Evolutionary conservation across 345 rosid species (phyloP).

Genomic region (Euclidium syriacum): DNA sequence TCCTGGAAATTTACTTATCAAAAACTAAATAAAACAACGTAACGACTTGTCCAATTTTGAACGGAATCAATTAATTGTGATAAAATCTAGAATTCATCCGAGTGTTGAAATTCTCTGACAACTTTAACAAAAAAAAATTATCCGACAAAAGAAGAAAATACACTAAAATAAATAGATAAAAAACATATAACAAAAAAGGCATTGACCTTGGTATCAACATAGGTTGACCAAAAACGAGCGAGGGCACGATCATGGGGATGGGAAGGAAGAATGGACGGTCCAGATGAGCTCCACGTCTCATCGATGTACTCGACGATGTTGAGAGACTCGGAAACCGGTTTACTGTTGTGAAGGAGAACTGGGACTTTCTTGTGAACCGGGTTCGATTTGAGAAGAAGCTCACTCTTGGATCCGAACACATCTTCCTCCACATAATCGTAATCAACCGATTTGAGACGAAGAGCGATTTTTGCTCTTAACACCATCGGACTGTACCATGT

Average conservation of each 20-base stretch:
- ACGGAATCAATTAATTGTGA: too few species aligned
- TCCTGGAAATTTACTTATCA: too few species aligned
- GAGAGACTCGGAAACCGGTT: conserved; percentile 25
- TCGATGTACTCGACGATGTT: conserved; percentile 41
- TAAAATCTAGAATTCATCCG: too few species aligned
- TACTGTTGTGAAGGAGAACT: conserved; percentile 34
- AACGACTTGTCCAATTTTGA: too few species aligned
- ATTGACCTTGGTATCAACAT: conserved; percentile 53
- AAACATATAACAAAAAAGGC: not conserved
- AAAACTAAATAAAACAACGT: too few species aligned
- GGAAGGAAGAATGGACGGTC: conserved; percentile 53
- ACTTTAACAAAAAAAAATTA: not conserved
- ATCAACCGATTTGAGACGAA: conserved; percentile 28
- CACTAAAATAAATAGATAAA: not conserved
- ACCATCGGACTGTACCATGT: conserved; percentile 32
- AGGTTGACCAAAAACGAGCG: conserved; percentile 70
- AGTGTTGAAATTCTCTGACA: too few species aligned
- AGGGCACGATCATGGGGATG: conserved; percentile 52
- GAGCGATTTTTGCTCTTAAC: conserved; percentile 34
- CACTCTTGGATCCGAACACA: conserved; percentile 32
- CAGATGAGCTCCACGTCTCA: conserved; percentile 52
- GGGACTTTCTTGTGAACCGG: conserved; percentile 42
- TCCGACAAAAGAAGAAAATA: conserved; percentile 28
- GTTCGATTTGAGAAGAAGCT: conserved; percentile 28
- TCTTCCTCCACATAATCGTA: conserved; percentile 32